Evolutionary conservation across 2,329 filamentous ascomycete species (phyloP), one percentile per base, ranked within the genome.

Genomic region (Fusarium armeniacum): DNA sequence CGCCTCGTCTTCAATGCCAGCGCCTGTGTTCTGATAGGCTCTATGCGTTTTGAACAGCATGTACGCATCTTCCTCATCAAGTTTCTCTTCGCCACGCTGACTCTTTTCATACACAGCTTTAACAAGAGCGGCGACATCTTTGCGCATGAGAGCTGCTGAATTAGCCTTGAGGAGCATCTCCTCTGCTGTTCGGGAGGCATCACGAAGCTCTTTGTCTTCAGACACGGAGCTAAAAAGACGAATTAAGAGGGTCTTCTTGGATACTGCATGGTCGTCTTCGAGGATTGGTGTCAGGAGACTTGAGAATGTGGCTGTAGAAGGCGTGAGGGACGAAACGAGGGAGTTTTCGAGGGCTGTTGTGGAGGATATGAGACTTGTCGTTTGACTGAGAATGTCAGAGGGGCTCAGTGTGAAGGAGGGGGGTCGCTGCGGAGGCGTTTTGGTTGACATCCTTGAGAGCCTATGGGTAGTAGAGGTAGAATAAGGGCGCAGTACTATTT

Each of bases 341-440:
- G 20, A 18, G 50, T 76, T 72, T 40, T 75, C 58, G 1, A 76
- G 65, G 2, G 60, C 44, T 2, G 35, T 63, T 33, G 73, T 69
- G n/a, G 56, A 36, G 16, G 51, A 28, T 22, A 75, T 69, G 65
- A 74, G 64, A 73, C 91, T 85, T 2, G 55, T 58, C 16, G 69
- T 71, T 41, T 66, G 54, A 11, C 38, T 40, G 43, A 74, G 65
- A 11, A 76, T 66, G 15, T 57, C 38, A 0, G 57, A 53, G 5
- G 69, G 66, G 5, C 63, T 46, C 16, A 57, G 18, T 22, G 60
- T 52, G 56, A 76, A 76, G 41, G 49, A 62, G 1, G 74, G 71
- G 0, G 74, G 73, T 13, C 50, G 5, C 12, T 76, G 72, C 1
- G 73, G 75, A 2, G 73, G 72, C n/a, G 51, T 13, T 33, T 45